phyloP scores from a whole-genome alignment of 2,329 filamentous ascomycete genomes.

The Pestalotiopsis fici region DNA sequence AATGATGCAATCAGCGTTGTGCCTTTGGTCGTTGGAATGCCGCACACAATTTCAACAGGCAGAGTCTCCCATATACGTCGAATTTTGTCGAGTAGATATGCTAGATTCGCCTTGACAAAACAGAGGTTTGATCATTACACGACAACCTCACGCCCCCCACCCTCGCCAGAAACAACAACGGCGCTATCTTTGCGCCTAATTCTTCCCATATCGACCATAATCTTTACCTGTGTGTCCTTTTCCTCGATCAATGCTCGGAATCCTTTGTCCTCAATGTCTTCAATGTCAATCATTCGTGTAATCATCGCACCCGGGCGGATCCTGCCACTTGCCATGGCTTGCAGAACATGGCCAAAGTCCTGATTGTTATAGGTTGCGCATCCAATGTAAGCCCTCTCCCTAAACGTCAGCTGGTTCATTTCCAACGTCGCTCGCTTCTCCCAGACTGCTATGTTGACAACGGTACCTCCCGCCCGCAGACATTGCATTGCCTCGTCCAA shows the following conservation, averaged over 20 bases:
- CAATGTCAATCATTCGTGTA: conserved; percentile 56
- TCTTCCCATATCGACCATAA: conserved; percentile 48
- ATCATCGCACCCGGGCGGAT: conserved; percentile 61
- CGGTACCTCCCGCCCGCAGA: conserved; percentile 53
- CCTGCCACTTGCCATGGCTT: conserved; percentile 44
- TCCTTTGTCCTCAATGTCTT: conserved; percentile 58
- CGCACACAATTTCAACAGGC: too few relatives aligned
- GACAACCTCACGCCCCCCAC: background rate
- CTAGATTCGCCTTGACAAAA: background rate
- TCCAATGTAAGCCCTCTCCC: conserved; percentile 53
- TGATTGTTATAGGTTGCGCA: conserved; percentile 12
- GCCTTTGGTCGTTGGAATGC: too few relatives aligned
- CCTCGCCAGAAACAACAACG: background rate
- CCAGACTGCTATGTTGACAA: conserved; percentile 69
- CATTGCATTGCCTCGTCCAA: conserved; percentile 45
- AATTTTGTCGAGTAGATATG: too few relatives aligned
- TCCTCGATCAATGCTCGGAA: conserved; percentile 59
- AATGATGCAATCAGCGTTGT: too few relatives aligned
- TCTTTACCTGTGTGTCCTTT: conserved; percentile 65
- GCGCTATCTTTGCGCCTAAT: background rate
- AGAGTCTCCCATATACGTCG: too few relatives aligned
- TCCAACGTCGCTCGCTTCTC: conserved; percentile 55
- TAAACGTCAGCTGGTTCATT: conserved; percentile 54
- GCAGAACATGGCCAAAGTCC: conserved; percentile 60
- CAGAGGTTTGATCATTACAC: background rate